phyloP scores from a whole-genome alignment of 2,329 filamentous ascomycete species.

The Fusarium ambrosium region DNA sequence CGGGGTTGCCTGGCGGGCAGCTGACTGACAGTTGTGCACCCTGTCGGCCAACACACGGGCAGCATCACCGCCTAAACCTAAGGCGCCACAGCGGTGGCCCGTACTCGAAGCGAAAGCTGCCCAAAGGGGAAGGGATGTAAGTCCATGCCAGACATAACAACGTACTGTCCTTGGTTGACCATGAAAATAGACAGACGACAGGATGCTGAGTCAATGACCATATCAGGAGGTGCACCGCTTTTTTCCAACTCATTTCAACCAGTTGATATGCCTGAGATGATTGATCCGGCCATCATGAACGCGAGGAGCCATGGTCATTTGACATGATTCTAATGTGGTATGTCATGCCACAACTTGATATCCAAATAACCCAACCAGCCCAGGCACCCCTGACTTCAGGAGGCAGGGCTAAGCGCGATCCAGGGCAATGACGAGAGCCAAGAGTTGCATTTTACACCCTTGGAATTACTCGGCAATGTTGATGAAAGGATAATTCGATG shows the following conservation, averaged over 20 bases:
- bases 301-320: no score
- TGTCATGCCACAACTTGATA: conserved; percentile 2
- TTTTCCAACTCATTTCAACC: neutral
- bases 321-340: neutral
- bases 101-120: neutral
- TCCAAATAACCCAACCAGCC: neutral
- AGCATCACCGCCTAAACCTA: conserved; percentile 6
- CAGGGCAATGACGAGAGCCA: neutral
- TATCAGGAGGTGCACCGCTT: neutral
- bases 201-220: neutral
- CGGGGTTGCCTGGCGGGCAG: conserved; percentile 12
- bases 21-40: conserved; percentile 4
- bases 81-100: neutral
- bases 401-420: neutral
- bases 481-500: neutral
- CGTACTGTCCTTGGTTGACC: neutral
- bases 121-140: neutral
- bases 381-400: conserved; percentile 34
- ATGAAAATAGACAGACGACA: neutral
- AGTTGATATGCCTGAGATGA: neutral
- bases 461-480: neutral
- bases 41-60: neutral
- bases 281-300: neutral
- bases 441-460: neutral
- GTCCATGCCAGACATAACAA: neutral